A percentile compares a stretch with the other conserved stretches of the same genome.
Evolutionary conservation across 768 basidiomycete species (phyloP).

Genomic region (Infundibulicybe gibba): DNA sequence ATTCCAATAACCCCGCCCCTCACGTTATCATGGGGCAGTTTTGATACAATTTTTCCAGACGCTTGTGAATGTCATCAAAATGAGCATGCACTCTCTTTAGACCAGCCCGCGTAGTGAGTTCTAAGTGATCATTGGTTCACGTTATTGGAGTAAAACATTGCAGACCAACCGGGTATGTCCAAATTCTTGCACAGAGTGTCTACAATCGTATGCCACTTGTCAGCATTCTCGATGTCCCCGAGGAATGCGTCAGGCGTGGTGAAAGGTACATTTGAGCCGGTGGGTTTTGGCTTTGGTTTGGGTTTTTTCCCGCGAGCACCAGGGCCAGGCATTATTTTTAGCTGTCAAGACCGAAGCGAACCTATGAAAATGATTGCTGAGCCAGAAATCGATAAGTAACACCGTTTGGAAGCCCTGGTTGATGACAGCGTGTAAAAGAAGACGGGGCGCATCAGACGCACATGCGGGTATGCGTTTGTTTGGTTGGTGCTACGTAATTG

Average conservation of each 20-base stretch:
- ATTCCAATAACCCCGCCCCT: conserved; percentile 57
- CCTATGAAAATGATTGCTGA: not conserved
- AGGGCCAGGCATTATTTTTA: conserved; percentile 23
- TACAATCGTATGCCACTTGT: conserved; percentile 46
- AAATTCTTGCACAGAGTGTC: conserved; percentile 45
- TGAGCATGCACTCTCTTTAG: conserved; percentile 60
- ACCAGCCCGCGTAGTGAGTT: conserved; percentile 51
- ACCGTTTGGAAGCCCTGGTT: no score
- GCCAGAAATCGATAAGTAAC: not conserved
- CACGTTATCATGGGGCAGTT: conserved; percentile 43
- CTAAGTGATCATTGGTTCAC: conserved; percentile 22
- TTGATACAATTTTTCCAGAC: conserved; percentile 47
- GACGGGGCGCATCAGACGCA: no score
- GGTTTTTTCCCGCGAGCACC: conserved; percentile 15
- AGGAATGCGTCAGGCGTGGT: conserved; percentile 25
- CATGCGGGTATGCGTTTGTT: not conserved
- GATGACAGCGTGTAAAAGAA: no score
- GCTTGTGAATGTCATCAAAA: conserved; percentile 48
- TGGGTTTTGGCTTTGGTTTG: conserved; percentile 7
- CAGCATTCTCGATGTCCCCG: conserved; percentile 42
- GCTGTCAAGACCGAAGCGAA: not conserved
- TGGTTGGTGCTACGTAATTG: no score
- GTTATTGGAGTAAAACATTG: not conserved
- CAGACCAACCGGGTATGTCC: conserved; percentile 48
- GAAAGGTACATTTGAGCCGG: not conserved